Conservation (phyloP, 2,329 filamentous ascomycete genomes). For the Neophaeococcomyces aloes region DNA sequence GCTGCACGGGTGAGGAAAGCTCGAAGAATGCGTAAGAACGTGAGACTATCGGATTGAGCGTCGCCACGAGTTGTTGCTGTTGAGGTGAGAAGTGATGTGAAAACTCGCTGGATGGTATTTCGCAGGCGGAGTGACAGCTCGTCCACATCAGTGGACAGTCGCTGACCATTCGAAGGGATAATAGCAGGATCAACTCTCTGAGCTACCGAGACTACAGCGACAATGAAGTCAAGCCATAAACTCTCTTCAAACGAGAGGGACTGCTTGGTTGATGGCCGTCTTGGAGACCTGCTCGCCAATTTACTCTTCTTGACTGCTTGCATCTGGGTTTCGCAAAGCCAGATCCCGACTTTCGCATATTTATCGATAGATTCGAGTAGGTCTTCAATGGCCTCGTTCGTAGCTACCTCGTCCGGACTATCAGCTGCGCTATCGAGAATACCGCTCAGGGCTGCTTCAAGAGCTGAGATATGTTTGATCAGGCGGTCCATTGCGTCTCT, state of each 20-base stretch:
- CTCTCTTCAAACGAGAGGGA: slow-evolving; percentile 50
- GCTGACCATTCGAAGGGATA: slow-evolving; percentile 10
- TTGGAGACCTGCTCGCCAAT: slow-evolving; percentile 27
- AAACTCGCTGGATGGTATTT: slow-evolving; percentile 75
- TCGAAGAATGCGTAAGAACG: slow-evolving; percentile 79
- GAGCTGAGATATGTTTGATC: slow-evolving; percentile 64
- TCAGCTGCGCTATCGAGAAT: slow-evolving; percentile 54
- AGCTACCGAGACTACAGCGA: slow-evolving; percentile 53
- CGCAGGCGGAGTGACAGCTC: slow-evolving; percentile 58
- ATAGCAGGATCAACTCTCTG: slow-evolving; percentile 46
- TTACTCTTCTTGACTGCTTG: slow-evolving; percentile 27
- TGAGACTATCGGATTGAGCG: slow-evolving; percentile 36
- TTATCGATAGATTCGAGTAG: slow-evolving; percentile 72
- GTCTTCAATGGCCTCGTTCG: slow-evolving; percentile 59
- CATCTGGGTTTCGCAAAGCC: slow-evolving; percentile 83
- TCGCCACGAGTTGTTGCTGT: slow-evolving; percentile 45
- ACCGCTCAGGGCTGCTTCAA: slow-evolving; percentile 68
- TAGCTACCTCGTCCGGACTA: slow-evolving; percentile 45
- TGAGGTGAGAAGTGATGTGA: slow-evolving; percentile 71
- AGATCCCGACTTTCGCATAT: slow-evolving; percentile 85
- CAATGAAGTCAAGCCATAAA: slow-evolving; percentile 57
- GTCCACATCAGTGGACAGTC: slow-evolving; percentile 9
- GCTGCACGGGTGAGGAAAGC: slow-evolving; percentile 79
- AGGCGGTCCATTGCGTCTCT: slow-evolving; percentile 75
- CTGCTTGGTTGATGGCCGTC: slow-evolving; percentile 40